phyloP scores from a whole-genome alignment of 352 stramenopile species.

The Globisporangium heterothallicum region DNA sequence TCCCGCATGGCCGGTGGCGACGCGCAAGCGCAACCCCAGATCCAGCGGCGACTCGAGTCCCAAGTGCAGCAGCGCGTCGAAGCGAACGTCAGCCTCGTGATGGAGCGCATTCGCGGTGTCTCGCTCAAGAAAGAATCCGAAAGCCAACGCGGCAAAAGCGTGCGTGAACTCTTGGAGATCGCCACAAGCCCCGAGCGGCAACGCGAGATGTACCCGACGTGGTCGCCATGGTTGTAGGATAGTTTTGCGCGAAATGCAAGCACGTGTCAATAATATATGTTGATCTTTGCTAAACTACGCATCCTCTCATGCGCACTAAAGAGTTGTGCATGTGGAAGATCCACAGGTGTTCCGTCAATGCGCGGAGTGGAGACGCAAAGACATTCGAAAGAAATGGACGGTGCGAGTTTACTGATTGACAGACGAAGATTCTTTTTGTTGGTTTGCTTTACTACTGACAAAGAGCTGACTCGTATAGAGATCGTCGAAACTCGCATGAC shows the following conservation, averaged over 20 bases:
- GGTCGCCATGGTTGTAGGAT: constrained; percentile 87
- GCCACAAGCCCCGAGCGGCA: constrained; percentile 75
- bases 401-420: constrained; percentile 8
- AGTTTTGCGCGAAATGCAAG: too few species aligned
- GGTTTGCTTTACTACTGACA: too few species aligned
- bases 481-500: too few species aligned
- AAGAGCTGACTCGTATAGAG: too few species aligned
- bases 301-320: too few species aligned
- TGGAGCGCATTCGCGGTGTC: constrained; percentile 72
- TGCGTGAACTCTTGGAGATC: constrained; percentile 78
- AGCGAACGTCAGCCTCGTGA: constrained; percentile 79
- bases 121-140: constrained; percentile 73
- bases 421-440: constrained; percentile 2
- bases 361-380: too few species aligned
- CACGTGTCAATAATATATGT: constrained; percentile 1
- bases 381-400: too few species aligned
- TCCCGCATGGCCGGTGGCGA: constrained; percentile 38
- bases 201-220: constrained; percentile 84
- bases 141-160: constrained; percentile 61
- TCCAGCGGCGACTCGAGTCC: constrained; percentile 59
- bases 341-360: too few species aligned
- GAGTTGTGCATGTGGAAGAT: too few species aligned
- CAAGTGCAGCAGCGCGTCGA: constrained; percentile 84
- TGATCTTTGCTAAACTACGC: too few species aligned
- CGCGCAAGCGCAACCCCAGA: constrained; percentile 18